These are phyloP conservation scores for Gymnopilus junonius DNA, from an alignment of 768 basidiomycete genomes.

Conservation along the genomic window DNA sequence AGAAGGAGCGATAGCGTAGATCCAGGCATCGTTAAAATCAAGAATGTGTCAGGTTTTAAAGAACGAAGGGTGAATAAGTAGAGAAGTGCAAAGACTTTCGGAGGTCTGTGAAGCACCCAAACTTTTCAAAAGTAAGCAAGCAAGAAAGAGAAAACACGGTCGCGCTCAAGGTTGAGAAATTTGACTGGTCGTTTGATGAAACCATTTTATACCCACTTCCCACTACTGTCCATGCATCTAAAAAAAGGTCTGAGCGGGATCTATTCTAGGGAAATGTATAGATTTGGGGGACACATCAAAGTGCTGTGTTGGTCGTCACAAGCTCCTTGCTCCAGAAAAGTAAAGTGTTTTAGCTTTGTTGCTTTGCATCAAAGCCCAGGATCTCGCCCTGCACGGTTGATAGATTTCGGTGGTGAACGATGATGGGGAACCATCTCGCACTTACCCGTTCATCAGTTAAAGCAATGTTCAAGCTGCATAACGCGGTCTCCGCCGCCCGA, in stretches of 20 bases:
- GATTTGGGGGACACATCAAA: not conserved
- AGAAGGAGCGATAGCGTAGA: slow-evolving; percentile 15
- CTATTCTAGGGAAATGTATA: slow-evolving; percentile 1
- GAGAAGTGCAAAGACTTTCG: slow-evolving; percentile 3
- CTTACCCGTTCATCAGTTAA: not conserved
- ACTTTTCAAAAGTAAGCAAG: not conserved
- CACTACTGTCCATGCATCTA: not conserved
- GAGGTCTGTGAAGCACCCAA: not conserved
- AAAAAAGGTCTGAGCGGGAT: not conserved
- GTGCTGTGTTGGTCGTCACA: slow-evolving; percentile 1
- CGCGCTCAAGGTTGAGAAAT: slow-evolving; percentile 1
- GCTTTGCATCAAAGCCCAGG: not conserved
- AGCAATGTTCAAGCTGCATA: not conserved
- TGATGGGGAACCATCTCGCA: not conserved
- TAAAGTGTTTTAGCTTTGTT: slow-evolving; percentile 3
- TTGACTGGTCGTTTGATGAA: not conserved
- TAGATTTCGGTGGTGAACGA: not conserved
- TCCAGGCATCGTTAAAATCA: slow-evolving; percentile 10
- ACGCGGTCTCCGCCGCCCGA: not conserved
- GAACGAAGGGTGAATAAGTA: not conserved
- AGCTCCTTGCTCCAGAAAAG: not conserved
- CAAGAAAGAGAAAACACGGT: not conserved
- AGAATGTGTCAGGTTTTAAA: not conserved
- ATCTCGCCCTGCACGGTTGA: not conserved
- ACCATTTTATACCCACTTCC: slow-evolving; percentile 5